Percentiles rank a stretch among this genome's conserved stretches.
Evolutionary conservation across 352 stramenopile genomes (phyloP).

Genomic region (Phytophthora agathidicida): DNA sequence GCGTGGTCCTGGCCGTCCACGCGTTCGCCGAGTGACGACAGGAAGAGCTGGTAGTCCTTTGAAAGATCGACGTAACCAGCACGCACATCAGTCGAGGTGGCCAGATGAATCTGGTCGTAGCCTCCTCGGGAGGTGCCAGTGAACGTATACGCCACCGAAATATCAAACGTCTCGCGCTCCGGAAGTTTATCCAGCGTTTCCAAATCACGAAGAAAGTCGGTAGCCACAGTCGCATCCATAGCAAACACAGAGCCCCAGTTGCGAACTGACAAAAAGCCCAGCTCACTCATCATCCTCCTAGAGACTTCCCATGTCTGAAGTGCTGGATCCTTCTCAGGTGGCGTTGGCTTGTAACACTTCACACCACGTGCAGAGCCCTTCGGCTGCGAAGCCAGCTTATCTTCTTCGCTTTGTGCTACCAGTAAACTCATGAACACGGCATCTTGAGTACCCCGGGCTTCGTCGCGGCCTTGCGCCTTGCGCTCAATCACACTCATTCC

Average conservation of each 20-base stretch:
- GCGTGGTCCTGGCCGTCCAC: constrained; percentile 48
- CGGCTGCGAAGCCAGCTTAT: constrained; percentile 38
- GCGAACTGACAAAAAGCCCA: constrained; percentile 83
- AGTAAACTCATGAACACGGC: constrained; percentile 74
- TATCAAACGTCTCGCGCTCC: constrained; percentile 83
- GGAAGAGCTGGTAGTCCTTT: constrained; percentile 77
- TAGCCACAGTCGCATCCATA: constrained; percentile 59
- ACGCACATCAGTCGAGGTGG: constrained; percentile 54
- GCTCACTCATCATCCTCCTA: constrained; percentile 82
- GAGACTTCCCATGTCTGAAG: constrained; percentile 79
- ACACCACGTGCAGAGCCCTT: constrained; percentile 23
- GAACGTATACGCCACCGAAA: constrained; percentile 76
- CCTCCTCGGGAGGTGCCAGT: constrained; percentile 72
- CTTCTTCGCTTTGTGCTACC: constrained; percentile 59
- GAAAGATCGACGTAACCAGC: constrained; percentile 49
- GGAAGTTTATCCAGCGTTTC: constrained; percentile 78
- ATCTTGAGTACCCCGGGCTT: constrained; percentile 62
- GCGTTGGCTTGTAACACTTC: constrained; percentile 45
- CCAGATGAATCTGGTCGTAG: constrained; percentile 78
- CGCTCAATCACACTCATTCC: constrained; percentile 74
- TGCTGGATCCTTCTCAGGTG: constrained; percentile 56
- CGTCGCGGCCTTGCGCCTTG: constrained; percentile 62
- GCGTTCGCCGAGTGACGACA: constrained; percentile 69
- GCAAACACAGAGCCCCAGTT: constrained; percentile 87
- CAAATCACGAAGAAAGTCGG: constrained; percentile 67